These are phyloP conservation scores for Neoarthrinium moseri DNA, from an alignment of 2,329 filamentous ascomycete species.

Conservation along the genomic window DNA sequence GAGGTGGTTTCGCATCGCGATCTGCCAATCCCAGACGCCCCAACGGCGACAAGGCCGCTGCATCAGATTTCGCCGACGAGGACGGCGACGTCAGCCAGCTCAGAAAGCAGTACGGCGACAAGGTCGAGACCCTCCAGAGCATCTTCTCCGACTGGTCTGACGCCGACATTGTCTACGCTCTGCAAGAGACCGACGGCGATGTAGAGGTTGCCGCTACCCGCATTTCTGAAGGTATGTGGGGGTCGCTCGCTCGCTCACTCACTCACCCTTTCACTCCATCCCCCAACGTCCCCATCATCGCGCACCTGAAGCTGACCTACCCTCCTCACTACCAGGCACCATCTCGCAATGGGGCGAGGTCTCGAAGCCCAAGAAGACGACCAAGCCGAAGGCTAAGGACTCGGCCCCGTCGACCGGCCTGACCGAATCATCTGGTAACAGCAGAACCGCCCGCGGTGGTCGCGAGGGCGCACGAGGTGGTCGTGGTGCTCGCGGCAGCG, in stretches of 20 bases:
- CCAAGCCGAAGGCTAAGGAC: constrained; percentile 70
- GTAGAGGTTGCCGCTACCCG: constrained; percentile 71
- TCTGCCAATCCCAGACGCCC: constrained; percentile 51
- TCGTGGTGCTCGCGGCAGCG: constrained; percentile 42
- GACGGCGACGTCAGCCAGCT: constrained; percentile 56
- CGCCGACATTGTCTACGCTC: constrained; percentile 87
- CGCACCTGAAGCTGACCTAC: constrained; percentile 23
- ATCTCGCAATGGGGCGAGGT: constrained; percentile 85
- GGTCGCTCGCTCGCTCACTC: constrained; percentile 1
- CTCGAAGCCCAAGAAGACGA: constrained; percentile 75
- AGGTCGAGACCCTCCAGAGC: constrained; percentile 81
- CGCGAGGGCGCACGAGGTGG: constrained; percentile 40
- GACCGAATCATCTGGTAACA: constrained; percentile 45
- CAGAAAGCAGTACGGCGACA: constrained; percentile 35
- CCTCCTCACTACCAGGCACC: constrained; percentile 52
- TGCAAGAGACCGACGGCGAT: constrained; percentile 85
- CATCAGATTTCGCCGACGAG: constrained; percentile 65
- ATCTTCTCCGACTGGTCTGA: constrained; percentile 96
- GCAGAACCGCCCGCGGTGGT: constrained; percentile 57
- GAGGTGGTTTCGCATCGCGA: constrained; percentile 64
- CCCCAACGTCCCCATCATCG: not conserved
- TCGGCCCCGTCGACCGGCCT: constrained; percentile 48
- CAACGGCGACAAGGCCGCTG: constrained; percentile 71
- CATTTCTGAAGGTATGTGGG: constrained; percentile 68
- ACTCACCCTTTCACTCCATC: not conserved